Base-by-base conservation (phyloP, 2,329 filamentous ascomycete species). In the Raffaelea arxii region DNA sequence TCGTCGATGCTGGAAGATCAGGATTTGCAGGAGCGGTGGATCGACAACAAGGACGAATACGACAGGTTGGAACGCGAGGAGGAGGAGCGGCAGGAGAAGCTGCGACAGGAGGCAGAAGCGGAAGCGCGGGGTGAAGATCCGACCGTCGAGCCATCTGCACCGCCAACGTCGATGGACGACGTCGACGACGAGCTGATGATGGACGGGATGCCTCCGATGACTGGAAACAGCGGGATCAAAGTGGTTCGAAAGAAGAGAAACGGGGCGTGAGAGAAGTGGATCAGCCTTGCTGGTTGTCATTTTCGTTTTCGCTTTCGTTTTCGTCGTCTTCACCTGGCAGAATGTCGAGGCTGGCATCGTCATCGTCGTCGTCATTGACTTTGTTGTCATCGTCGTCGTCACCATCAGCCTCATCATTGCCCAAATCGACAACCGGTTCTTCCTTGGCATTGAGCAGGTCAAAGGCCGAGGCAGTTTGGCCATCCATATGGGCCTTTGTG, bases 1-100 rank as follows among this genome's bases (percentile, higher is more conserved):
- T 78, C 80, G 30, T 79, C 78, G 25, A 69, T 81, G 65, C 80
- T 94, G 73, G 89, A 94, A 56, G 80, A 89, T 10, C 73, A 83
- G 49, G 91, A 98, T 64, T 82, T 97, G 52, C 92, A 98, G 65
- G 92, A 98, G 68, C 76, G 92, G 51, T 98, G 92, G 92, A 69
- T 98, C 25, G 91, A 97, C 65, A 75, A 82, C 36, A 92, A 90
- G 61, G 90, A 90, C 16, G 87, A 84, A 53, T 88, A 87, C 58
- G 92, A 98, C 63, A 82, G 83, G 55, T 68, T 80, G 50, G 92
- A 97, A 70, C 71, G 74, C 49, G 78, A 79, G 58, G 77, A 83
- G 46, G 80, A 82, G 69, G 86, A 90, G 58, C 82, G 85, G 55
- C 85, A 94, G 64, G 79, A 78, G 27, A 80, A 76, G 56, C 63